phyloP scores from a whole-genome alignment of 2,329 filamentous ascomycete genomes.

The Xylariaceae sp. region DNA sequence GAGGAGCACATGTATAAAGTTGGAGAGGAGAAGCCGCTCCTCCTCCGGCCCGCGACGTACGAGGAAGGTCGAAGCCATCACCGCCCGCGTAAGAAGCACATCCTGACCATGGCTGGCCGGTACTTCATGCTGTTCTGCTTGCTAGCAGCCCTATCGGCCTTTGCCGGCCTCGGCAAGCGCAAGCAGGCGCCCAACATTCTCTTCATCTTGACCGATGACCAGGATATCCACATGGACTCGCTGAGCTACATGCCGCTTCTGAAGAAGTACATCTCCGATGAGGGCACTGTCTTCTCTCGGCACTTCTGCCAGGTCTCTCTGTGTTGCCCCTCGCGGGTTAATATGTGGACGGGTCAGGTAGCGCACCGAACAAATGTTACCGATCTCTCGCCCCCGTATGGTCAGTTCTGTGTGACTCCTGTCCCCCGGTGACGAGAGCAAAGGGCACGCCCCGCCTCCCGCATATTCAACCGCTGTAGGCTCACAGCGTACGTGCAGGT shows the following conservation, averaged over 20 bases:
- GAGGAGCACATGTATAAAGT: too few relatives aligned
- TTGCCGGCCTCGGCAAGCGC: too few relatives aligned
- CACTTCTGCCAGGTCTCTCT: slow-evolving; percentile 61
- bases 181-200: slow-evolving; percentile 52
- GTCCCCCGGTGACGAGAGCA: not conserved
- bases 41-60: too few relatives aligned
- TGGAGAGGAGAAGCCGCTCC: too few relatives aligned
- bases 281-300: slow-evolving; percentile 52
- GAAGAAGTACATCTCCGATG: slow-evolving; percentile 44
- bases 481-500: too few relatives aligned
- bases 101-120: too few relatives aligned
- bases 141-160: too few relatives aligned
- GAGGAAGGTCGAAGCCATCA: too few relatives aligned
- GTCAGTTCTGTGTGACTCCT: slow-evolving; percentile 20
- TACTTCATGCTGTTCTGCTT: too few relatives aligned
- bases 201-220: slow-evolving; percentile 62
- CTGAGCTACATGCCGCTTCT: slow-evolving; percentile 52
- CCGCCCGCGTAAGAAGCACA: too few relatives aligned
- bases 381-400: slow-evolving; percentile 45
- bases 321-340: slow-evolving; percentile 61
- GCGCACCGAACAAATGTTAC: slow-evolving; percentile 68
- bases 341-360: slow-evolving; percentile 56
- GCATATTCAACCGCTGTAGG: slow-evolving; percentile 4
- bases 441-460: not conserved
- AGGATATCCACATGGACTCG: slow-evolving; percentile 55